Evolutionary conservation across 345 rosid genomes (phyloP).

Genomic region (Populus pruinosa): DNA sequence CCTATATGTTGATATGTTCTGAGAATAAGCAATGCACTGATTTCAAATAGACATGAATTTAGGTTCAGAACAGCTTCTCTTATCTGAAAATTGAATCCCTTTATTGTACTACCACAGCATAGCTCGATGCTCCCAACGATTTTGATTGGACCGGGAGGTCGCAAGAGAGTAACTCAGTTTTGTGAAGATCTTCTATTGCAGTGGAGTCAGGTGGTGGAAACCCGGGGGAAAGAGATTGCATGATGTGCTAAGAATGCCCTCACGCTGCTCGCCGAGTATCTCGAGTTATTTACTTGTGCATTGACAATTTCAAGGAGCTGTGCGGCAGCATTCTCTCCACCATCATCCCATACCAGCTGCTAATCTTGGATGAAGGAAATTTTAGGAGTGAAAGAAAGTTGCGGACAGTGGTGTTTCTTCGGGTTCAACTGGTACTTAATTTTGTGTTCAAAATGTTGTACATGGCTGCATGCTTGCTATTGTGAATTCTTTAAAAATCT

Average conservation of each 20-base stretch:
- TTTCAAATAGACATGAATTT: constrained; percentile 25
- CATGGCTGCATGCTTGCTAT: neutral
- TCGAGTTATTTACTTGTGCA: neutral
- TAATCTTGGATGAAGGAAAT: neutral
- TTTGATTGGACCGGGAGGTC: neutral
- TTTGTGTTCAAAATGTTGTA: neutral
- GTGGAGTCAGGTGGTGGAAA: constrained; percentile 6
- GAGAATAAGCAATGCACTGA: constrained; percentile 46
- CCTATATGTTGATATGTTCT: constrained; percentile 41
- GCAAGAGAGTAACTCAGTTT: constrained; percentile 16
- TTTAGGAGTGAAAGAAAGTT: constrained; percentile 1
- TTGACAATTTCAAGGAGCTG: neutral
- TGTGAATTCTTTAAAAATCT: neutral
- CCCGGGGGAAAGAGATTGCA: neutral
- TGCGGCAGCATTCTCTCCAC: neutral
- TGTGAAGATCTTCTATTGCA: constrained; percentile 2
- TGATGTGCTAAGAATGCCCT: neutral
- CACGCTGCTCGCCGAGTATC: neutral
- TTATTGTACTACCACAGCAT: neutral
- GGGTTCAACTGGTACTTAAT: neutral
- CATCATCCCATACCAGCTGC: neutral
- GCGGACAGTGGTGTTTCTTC: neutral
- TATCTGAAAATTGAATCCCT: neutral
- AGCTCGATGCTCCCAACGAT: neutral
- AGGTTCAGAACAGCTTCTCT: neutral